Percentiles rank a stretch among this genome's conserved stretches.
These are phyloP conservation scores for Cyphellophora europaea DNA, from an alignment of 2,329 filamentous ascomycete genomes.

Conservation along the genomic window DNA sequence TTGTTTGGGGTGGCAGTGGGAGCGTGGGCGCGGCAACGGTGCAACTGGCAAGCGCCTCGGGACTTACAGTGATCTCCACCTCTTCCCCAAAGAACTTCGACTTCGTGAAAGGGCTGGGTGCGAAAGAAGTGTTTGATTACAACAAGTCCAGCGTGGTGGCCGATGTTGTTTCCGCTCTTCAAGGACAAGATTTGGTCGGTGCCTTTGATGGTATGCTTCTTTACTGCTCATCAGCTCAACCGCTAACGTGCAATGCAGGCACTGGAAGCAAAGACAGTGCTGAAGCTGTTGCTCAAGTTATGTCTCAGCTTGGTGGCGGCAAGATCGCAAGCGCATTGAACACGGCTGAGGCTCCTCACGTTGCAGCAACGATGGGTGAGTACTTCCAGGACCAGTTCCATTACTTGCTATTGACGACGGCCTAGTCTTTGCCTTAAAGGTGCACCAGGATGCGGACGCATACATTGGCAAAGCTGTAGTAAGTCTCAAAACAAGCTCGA, in stretches of 20 bases:
- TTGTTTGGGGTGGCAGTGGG: conserved; percentile 36
- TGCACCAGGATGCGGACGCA: conserved; percentile 8
- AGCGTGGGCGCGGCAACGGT: conserved; percentile 32
- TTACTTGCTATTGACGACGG: no score
- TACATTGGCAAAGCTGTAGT: conserved; percentile 23
- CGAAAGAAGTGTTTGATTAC: conserved; percentile 36
- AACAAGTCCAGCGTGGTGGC: conserved; percentile 16
- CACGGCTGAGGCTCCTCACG: conserved; percentile 6
- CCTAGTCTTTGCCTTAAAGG: conserved; percentile 10
- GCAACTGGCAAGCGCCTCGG: conserved; percentile 29
- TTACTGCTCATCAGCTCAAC: neutral
- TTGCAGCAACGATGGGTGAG: conserved; percentile 9
- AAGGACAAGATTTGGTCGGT: conserved; percentile 5
- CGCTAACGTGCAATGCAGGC: no score
- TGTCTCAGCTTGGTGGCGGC: conserved; percentile 14
- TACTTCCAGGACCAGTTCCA: no score
- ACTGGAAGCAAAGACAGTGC: no score
- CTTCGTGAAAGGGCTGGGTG: conserved; percentile 22
- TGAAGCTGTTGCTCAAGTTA: conserved; percentile 8
- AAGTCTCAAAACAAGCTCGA: no score
- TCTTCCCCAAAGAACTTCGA: conserved; percentile 22
- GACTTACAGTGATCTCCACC: conserved; percentile 27
- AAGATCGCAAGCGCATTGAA: conserved; percentile 8
- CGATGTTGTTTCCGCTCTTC: conserved; percentile 13
- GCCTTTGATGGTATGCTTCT: conserved; percentile 13